Conservation (phyloP, 306 rosid genomes). For the Malus fusca region DNA sequence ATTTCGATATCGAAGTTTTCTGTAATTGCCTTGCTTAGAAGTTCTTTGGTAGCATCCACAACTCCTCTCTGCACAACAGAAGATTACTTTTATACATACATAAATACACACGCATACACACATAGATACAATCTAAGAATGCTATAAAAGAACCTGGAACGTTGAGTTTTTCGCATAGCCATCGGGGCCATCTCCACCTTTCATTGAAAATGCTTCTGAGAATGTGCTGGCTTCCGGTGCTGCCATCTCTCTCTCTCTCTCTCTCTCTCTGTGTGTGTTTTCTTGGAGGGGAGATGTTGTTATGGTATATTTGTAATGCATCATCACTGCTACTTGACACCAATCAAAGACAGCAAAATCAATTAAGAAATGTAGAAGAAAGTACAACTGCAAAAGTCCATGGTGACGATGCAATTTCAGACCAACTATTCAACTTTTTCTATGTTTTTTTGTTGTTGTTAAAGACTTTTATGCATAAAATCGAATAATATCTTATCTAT, state of each 20-base stretch:
- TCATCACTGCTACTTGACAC: not conserved
- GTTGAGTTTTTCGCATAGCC: conserved; percentile 35
- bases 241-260: not conserved
- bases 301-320: not conserved
- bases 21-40: conserved; percentile 4
- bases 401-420: not conserved
- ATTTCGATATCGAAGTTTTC: conserved; percentile 15
- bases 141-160: conserved; percentile 9
- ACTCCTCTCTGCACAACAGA: conserved; percentile 1
- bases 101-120: too few species aligned
- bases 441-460: not conserved
- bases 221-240: not conserved
- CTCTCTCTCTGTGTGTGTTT: not conserved
- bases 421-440: not conserved
- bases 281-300: not conserved
- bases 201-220: conserved; percentile 16
- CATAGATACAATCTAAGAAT: too few species aligned
- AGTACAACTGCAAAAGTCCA: not conserved
- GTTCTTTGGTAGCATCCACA: not conserved
- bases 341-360: not conserved
- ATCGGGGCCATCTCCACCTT: conserved; percentile 35
- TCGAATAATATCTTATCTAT: not conserved
- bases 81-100: too few species aligned
- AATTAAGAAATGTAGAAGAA: not conserved
- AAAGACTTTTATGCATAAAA: not conserved